Conservation (phyloP, 1,139 yeast genomes). For the Geotrichum carabidarum region DNA sequence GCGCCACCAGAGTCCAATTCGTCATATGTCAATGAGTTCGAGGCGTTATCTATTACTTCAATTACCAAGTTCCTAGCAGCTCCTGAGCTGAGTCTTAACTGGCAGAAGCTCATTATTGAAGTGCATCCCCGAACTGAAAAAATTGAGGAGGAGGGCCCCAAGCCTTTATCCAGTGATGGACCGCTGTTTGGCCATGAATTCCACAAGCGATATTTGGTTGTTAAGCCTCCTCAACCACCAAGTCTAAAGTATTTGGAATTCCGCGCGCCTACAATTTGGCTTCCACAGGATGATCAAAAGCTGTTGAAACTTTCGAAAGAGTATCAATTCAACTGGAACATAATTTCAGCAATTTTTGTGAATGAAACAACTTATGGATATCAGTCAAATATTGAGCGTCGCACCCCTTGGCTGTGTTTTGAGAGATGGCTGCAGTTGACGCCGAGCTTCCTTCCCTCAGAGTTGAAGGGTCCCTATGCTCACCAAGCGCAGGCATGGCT, state of each 20-base stretch:
- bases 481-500: slow-evolving; percentile 85
- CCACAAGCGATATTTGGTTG: slow-evolving; percentile 27
- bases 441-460: slow-evolving; percentile 77
- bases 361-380: slow-evolving; percentile 61
- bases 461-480: slow-evolving; percentile 83
- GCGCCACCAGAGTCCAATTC: slow-evolving; percentile 26
- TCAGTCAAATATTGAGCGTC: slow-evolving; percentile 80
- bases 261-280: slow-evolving; percentile 91
- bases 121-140: slow-evolving; percentile 3
- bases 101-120: slow-evolving; percentile 36
- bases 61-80: slow-evolving; percentile 34
- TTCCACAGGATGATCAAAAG: slow-evolving; percentile 84
- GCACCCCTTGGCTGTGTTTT: slow-evolving; percentile 98
- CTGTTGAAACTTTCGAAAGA: slow-evolving; percentile 79
- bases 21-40: slow-evolving; percentile 34
- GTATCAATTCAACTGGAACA: slow-evolving; percentile 88
- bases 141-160: neutral
- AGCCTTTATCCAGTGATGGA: slow-evolving; percentile 9
- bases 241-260: slow-evolving; percentile 68
- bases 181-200: slow-evolving; percentile 24
- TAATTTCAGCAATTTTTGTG: slow-evolving; percentile 76
- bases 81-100: slow-evolving; percentile 32
- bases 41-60: slow-evolving; percentile 32
- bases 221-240: slow-evolving; percentile 80
- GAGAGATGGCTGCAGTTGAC: slow-evolving; percentile 91